These are phyloP conservation scores for Phytophthora colocasiae DNA, from an alignment of 352 stramenopile genomes.

Conservation along the genomic window DNA sequence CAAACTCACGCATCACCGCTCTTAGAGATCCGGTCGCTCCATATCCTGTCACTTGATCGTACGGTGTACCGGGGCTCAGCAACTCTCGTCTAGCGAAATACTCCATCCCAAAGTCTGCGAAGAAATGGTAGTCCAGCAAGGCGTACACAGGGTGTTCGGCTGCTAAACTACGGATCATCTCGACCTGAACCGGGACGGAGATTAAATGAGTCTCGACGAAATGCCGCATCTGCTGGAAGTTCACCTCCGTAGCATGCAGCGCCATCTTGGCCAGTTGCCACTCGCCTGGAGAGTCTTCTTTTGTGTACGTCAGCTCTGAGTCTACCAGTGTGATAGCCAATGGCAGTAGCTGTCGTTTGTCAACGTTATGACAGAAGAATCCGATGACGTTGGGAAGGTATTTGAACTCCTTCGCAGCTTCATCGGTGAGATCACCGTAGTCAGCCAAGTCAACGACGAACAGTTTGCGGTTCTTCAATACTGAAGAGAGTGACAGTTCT, in stretches of 20 bases:
- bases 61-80: slow-evolving; percentile 31
- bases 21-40: slow-evolving; percentile 41
- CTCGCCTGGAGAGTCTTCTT: slow-evolving; percentile 29
- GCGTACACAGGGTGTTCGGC: slow-evolving; percentile 44
- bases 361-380: slow-evolving; percentile 45
- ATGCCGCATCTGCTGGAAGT: slow-evolving; percentile 43
- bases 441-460: slow-evolving; percentile 41
- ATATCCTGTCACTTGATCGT: slow-evolving; percentile 48
- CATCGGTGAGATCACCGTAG: slow-evolving; percentile 25
- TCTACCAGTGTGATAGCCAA: slow-evolving; percentile 42
- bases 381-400: slow-evolving; percentile 40
- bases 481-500: slow-evolving; percentile 7
- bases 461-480: slow-evolving; percentile 24
- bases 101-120: slow-evolving; percentile 48
- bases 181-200: slow-evolving; percentile 47
- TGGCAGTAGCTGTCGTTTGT: slow-evolving; percentile 31
- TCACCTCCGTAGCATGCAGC: slow-evolving; percentile 41
- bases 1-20: slow-evolving; percentile 36
- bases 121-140: slow-evolving; percentile 49
- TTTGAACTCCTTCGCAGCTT: slow-evolving; percentile 28
- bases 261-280: slow-evolving; percentile 55
- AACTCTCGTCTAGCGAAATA: slow-evolving; percentile 36
- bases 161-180: slow-evolving; percentile 45
- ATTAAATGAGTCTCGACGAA: slow-evolving; percentile 39
- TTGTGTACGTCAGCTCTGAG: slow-evolving; percentile 33